Base-by-base conservation (phyloP, 2,329 filamentous ascomycete species). In the Fusarium udum region DNA sequence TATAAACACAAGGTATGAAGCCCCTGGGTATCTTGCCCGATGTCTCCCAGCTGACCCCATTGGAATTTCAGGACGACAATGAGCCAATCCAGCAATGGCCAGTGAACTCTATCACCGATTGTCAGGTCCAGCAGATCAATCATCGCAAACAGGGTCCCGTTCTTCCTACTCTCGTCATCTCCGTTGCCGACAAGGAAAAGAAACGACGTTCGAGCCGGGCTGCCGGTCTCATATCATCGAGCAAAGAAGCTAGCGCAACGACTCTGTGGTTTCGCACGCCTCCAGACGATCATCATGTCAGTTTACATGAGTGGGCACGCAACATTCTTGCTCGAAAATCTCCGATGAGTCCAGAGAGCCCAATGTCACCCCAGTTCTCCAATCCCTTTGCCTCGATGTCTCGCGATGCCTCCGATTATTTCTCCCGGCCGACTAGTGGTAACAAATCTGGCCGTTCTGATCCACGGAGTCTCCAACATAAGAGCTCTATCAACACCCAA, bases 121-220 rank as follows among this genome's bases (percentile, higher is more conserved):
- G 88, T 73, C 85, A 89, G 71, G 84, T 91, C 37, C 88, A 91
- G 78, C 85, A 86, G 78, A 73, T 91, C 22, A 84, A 89, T 46
- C 87, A 91, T 75, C 87, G 89, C 57, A 92, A 92, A 76, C 89
- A 91, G 75, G 87, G 87, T 2, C 86, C 88, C 16, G 83, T 87
- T 9, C 80, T 90, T 13, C 89, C 89, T 4, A 92, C 90, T 11
- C 84, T 92, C 18, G 83, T 91, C 51, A 78, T 92, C 42, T 88
- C 84, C 71, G 81, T 92, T 53, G 84, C 86, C 42, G 89, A 92
- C 72, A 91, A 89, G 78, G 83, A 90, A 71, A 87, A 89, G 62
- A 92, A 91, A 75, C 87, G 90, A 56, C 86, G 90, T 67, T 92
- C 90, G 52, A 92, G 90, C 73, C 86, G 90, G 68, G 88, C 90